Evolutionary conservation across 2,329 filamentous ascomycete genomes (phyloP).

Genomic region (Calcarisporium arbuscula): DNA sequence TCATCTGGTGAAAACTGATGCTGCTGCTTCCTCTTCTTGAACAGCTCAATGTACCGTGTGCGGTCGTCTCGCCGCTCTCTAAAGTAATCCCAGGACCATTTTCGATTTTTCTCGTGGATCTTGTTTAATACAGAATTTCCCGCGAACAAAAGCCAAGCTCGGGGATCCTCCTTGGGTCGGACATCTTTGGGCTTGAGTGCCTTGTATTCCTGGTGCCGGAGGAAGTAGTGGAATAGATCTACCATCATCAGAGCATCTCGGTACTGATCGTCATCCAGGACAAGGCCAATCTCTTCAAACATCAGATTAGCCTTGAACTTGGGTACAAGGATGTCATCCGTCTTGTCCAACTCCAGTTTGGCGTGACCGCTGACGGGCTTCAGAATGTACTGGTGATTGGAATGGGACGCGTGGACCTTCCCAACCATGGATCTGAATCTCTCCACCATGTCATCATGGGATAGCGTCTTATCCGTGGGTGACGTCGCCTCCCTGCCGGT

Average conservation of each 20-base stretch:
- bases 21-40: conserved; percentile 85
- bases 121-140: conserved; percentile 83
- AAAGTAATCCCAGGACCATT: conserved; percentile 96
- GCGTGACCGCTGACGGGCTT: conserved; percentile 94
- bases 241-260: conserved; percentile 97
- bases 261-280: conserved; percentile 97
- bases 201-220: conserved; percentile 95
- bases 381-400: conserved; percentile 82
- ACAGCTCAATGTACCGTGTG: conserved; percentile 81
- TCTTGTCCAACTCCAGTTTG: conserved; percentile 92
- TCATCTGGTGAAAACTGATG: conserved; percentile 67
- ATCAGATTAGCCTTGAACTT: conserved; percentile 86
- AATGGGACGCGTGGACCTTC: conserved; percentile 52
- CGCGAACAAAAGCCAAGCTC: conserved; percentile 88
- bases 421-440: conserved; percentile 76
- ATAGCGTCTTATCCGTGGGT: conserved; percentile 46
- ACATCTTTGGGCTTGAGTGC: conserved; percentile 78
- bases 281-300: conserved; percentile 95
- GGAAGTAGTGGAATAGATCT: conserved; percentile 97
- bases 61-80: conserved; percentile 87
- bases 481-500: conserved; percentile 63
- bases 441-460: conserved; percentile 70
- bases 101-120: conserved; percentile 87
- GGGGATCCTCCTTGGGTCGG: conserved; percentile 79
- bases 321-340: conserved; percentile 68